Percentiles rank a stretch among this genome's conserved stretches.
Conservation (phyloP, 352 stramenopile genomes). For the Phytophthora litchii region DNA sequence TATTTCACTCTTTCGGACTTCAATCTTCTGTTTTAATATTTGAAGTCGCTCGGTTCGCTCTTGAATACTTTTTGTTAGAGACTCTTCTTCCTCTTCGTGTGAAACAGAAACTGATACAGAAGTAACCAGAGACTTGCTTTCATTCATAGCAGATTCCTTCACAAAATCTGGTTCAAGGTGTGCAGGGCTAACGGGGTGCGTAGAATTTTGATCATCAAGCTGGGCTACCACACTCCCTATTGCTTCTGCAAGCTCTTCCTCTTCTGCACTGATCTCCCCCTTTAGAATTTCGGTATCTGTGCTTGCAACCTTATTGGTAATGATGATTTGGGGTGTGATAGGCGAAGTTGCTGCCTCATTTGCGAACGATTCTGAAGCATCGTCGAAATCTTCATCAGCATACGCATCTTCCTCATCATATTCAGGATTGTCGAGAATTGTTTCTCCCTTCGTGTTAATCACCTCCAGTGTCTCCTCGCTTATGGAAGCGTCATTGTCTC, state of each 20-base stretch:
- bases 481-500: not conserved
- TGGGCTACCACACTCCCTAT: constrained; percentile 16
- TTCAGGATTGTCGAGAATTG: not conserved
- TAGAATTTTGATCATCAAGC: constrained; percentile 2
- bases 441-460: not conserved
- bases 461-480: not conserved
- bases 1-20: constrained; percentile 50
- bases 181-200: not conserved
- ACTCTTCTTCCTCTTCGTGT: constrained; percentile 40
- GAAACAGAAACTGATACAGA: constrained; percentile 30
- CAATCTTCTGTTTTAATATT: constrained; percentile 47
- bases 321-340: not conserved
- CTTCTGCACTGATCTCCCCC: constrained; percentile 2
- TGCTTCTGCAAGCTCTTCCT: constrained; percentile 19
- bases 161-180: constrained; percentile 1
- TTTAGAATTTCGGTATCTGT: not conserved
- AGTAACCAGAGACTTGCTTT: constrained; percentile 4
- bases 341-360: not conserved
- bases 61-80: constrained; percentile 69
- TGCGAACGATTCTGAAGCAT: constrained; percentile 20
- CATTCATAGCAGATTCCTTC: constrained; percentile 1
- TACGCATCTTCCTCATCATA: constrained; percentile 32
- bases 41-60: constrained; percentile 57
- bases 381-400: constrained; percentile 47
- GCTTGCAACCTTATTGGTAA: not conserved